phyloP scores from a whole-genome alignment of 2,329 filamentous ascomycete species.

The Aureobasidium namibiae region DNA sequence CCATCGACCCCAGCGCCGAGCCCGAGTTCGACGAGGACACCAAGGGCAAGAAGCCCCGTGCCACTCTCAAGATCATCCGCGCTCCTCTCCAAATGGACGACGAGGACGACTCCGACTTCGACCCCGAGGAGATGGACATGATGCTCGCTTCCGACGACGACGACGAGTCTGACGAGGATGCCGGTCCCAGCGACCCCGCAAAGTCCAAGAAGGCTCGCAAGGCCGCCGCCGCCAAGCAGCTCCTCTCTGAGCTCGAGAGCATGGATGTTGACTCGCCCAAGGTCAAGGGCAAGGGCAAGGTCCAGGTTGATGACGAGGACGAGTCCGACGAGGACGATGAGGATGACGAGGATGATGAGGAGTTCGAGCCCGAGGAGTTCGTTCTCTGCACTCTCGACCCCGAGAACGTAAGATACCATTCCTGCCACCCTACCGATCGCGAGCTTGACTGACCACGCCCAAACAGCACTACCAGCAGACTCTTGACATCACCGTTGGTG shows the following conservation, averaged over 20 bases:
- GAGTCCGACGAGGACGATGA: conserved; percentile 46
- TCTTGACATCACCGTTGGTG: conserved; percentile 82
- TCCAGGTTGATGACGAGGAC: conserved; percentile 41
- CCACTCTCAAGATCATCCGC: conserved; percentile 87
- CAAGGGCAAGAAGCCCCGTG: conserved; percentile 52
- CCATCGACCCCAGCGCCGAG: conserved; percentile 79
- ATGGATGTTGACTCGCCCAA: conserved; percentile 63
- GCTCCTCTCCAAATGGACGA: conserved; percentile 53
- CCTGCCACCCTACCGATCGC: background rate
- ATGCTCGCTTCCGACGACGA: conserved; percentile 60
- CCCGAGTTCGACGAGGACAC: conserved; percentile 32
- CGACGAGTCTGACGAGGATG: conserved; percentile 56
- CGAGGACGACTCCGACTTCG: conserved; percentile 54
- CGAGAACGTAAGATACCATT: conserved; percentile 60
- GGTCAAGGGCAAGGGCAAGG: conserved; percentile 63
- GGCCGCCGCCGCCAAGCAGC: conserved; percentile 61
- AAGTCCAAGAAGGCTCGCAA: conserved; percentile 84
- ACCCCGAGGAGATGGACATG: conserved; percentile 53
- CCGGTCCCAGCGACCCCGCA: conserved; percentile 81
- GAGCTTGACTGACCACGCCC: conserved; percentile 22
- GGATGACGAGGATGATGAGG: conserved; percentile 52
- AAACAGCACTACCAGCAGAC: conserved; percentile 88
- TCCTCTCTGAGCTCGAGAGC: conserved; percentile 51
- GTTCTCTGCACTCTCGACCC: conserved; percentile 95
- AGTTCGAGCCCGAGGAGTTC: conserved; percentile 71